Base-by-base conservation (phyloP, 1,284 basidiomycete genomes). In the Trichosporon coremiiforme region DNA sequence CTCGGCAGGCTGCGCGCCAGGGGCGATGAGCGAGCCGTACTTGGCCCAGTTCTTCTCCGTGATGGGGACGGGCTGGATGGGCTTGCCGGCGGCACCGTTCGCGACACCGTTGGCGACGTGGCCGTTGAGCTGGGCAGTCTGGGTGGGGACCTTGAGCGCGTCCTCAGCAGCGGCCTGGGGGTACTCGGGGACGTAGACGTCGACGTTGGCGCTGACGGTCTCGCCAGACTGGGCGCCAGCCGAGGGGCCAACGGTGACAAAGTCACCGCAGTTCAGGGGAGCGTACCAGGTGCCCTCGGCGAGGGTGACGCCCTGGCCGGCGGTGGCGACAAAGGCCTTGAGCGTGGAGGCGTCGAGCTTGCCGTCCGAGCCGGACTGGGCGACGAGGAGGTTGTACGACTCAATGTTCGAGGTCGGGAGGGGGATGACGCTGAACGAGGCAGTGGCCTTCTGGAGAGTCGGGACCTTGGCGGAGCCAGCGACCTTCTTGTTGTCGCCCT, bases 231-330 rank as follows among this genome's bases (percentile, higher is more conserved):
- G 86, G 17, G 79, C 78, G 20, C 91, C 92, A 69, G 93, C 88
- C 80, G 94, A 92, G 41, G 92, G 92, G 83, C 94, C 93, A 2
- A 94, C 88, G 73, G 91, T 91, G 33, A 89, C 87, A 77, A 94
- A 89, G 76, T 94, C 92, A 75, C 91, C 90, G 84, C 88, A 88
- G 75, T 89, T 88, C 68, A 94, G 83, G 2, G 92, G 91, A 85
- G 93, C 91, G 83, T 94, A 94, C 95, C 95, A 98, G 65, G 93
- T 85, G 10, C 89, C 92, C 4, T 86, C 87, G 72, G 89, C 85
- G 80, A 95, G 97, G 25, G 91, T 88, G 63, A 98, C 88, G 0
- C 94, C 94, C 80, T 98, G 95, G 0, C 88, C 87, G 4, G 88
- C 86, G 55, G 86, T 89, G 0, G 92, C 93, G 64, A 91, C 77